These are phyloP conservation scores for Penicillium carneum DNA, from an alignment of 2,329 filamentous ascomycete genomes.

Conservation along the genomic window DNA sequence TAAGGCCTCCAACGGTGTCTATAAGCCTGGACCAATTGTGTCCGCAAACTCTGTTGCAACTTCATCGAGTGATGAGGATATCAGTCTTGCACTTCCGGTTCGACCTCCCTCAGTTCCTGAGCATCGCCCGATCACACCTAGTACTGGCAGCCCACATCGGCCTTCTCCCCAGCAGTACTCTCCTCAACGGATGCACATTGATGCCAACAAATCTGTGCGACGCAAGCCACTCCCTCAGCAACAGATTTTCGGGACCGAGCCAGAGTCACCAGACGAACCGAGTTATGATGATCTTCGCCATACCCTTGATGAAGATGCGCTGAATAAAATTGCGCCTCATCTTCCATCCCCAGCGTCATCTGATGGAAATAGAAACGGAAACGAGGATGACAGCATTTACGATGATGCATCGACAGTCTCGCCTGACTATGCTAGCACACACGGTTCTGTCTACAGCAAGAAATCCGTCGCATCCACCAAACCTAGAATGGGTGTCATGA, in stretches of 20 bases:
- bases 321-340: constrained; percentile 57
- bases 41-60: constrained; percentile 16
- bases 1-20: neutral
- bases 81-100: constrained; percentile 38
- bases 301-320: constrained; percentile 58
- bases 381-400: constrained; percentile 58
- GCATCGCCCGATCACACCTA: constrained; percentile 28
- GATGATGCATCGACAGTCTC: constrained; percentile 70
- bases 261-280: constrained; percentile 43
- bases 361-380: constrained; percentile 15
- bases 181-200: constrained; percentile 35
- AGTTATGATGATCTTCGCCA: constrained; percentile 53
- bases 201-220: constrained; percentile 56
- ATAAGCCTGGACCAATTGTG: neutral
- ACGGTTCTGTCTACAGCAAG: constrained; percentile 59
- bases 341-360: constrained; percentile 40
- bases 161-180: constrained; percentile 7
- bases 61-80: constrained; percentile 28
- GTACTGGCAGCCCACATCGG: constrained; percentile 21
- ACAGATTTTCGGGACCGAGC: constrained; percentile 29
- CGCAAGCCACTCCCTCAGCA: constrained; percentile 63
- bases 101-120: constrained; percentile 33
- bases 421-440: constrained; percentile 80
- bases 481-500: constrained; percentile 79
- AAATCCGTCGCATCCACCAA: constrained; percentile 56